Conservation (phyloP, 176 grass and related monocot species). For the Olyra latifolia region DNA sequence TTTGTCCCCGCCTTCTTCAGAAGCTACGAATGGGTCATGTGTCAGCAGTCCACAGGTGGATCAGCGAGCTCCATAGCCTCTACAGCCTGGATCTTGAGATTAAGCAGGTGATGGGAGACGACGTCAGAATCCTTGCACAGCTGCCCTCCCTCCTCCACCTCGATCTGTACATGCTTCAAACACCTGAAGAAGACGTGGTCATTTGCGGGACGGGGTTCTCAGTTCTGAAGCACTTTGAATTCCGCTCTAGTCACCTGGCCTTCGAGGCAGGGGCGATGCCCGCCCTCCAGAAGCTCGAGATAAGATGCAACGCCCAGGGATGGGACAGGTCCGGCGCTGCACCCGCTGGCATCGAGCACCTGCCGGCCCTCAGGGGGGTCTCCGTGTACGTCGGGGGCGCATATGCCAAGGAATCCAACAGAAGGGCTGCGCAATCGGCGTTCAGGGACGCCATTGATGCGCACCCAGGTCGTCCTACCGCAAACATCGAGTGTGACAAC, state of each 20-base stretch:
- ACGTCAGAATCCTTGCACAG: no score
- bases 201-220: no score
- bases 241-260: no score
- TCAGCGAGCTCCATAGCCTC: no score
- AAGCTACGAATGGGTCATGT: neutral
- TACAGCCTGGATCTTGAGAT: neutral
- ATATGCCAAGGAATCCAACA: no score
- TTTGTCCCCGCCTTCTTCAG: neutral
- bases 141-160: neutral
- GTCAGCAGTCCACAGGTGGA: neutral
- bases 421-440: neutral
- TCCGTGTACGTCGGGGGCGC: rapidly evolving
- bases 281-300: no score
- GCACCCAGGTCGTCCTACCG: neutral
- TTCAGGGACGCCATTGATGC: neutral
- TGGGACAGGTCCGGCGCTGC: neutral
- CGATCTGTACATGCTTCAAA: neutral
- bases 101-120: neutral
- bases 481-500: neutral
- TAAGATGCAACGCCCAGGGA: neutral
- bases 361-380: neutral
- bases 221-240: no score
- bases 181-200: neutral
- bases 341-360: neutral
- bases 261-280: no score